Percentiles rank a stretch among this genome's conserved stretches.
Conservation (phyloP, 805 yeast genomes). For the Wickerhamiella galacta region DNA sequence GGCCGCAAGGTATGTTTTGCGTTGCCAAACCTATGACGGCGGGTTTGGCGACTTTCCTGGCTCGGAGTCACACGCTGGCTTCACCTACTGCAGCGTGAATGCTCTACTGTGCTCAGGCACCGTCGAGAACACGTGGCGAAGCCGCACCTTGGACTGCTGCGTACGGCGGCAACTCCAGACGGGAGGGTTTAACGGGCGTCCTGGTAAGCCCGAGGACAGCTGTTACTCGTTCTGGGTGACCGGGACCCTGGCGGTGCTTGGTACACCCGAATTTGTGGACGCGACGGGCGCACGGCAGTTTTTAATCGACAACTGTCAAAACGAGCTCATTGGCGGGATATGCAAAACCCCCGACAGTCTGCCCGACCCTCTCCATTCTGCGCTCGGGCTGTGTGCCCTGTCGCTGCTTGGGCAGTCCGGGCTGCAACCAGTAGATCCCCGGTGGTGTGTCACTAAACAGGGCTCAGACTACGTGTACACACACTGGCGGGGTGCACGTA, state of each 20-base stretch:
- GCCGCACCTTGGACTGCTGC: too few species aligned
- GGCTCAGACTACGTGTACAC: too few species aligned
- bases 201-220: constrained; percentile 70
- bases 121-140: too few species aligned
- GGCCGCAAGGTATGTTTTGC: constrained; percentile 26
- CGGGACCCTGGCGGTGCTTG: constrained; percentile 37
- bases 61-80: constrained; percentile 71
- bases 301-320: constrained; percentile 41
- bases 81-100: constrained; percentile 70
- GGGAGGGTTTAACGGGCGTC: constrained; percentile 83
- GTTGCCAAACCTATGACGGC: constrained; percentile 36
- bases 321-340: constrained; percentile 57
- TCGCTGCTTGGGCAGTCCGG: constrained; percentile 18
- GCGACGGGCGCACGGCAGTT: constrained; percentile 25
- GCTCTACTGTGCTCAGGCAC: constrained; percentile 30
- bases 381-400: constrained; percentile 35
- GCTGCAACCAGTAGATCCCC: constrained; percentile 17
- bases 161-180: constrained; percentile 9
- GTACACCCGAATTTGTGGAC: constrained; percentile 23
- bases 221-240: constrained; percentile 79
- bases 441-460: constrained; percentile 1
- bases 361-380: constrained; percentile 52
- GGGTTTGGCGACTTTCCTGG: constrained; percentile 42
- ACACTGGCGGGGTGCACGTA: too few species aligned
- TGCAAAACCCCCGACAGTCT: constrained; percentile 36